A percentile compares a stretch with the other conserved stretches of the same genome.
Evolutionary conservation across 306 rosid species (phyloP).

Genomic region (Mimosa bimucronata): DNA sequence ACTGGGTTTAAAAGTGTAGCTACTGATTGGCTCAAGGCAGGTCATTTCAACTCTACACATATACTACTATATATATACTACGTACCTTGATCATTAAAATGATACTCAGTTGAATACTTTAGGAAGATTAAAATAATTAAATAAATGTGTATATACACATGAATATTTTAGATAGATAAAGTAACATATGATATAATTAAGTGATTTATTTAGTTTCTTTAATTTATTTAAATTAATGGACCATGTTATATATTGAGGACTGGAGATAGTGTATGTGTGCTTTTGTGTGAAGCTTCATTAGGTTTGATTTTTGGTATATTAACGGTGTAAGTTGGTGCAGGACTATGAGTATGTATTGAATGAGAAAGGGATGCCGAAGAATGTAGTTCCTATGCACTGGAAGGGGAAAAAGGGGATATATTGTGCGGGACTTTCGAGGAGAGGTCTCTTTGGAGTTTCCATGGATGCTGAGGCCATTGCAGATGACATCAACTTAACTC

Average conservation of each 20-base stretch:
- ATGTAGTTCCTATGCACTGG: conserved; percentile 53
- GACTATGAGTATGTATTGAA: conserved; percentile 46
- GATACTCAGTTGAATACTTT: too few species aligned
- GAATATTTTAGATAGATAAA: too few species aligned
- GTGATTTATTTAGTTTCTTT: too few species aligned
- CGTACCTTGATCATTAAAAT: too few species aligned
- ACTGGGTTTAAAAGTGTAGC: conserved; percentile 68
- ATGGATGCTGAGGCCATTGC: conserved; percentile 54
- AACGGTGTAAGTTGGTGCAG: conserved; percentile 13
- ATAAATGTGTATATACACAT: too few species aligned
- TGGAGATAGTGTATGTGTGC: too few species aligned
- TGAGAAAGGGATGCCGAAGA: conserved; percentile 58
- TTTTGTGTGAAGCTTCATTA: too few species aligned
- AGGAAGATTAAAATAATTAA: too few species aligned
- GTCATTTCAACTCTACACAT: neutral
- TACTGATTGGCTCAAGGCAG: conserved; percentile 61
- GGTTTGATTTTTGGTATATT: neutral
- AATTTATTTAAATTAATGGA: too few species aligned
- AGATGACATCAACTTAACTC: conserved; percentile 40
- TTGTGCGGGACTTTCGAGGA: conserved; percentile 59
- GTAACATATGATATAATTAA: too few species aligned
- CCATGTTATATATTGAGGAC: fast-evolving
- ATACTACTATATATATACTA: too few species aligned
- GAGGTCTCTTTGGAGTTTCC: conserved; percentile 57
- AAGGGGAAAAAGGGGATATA: conserved; percentile 60